Evolutionary conservation across 1,284 basidiomycete species (phyloP), one percentile per base, ranked within the genome.

Genomic region (Cutaneotrichosporon sp.): DNA sequence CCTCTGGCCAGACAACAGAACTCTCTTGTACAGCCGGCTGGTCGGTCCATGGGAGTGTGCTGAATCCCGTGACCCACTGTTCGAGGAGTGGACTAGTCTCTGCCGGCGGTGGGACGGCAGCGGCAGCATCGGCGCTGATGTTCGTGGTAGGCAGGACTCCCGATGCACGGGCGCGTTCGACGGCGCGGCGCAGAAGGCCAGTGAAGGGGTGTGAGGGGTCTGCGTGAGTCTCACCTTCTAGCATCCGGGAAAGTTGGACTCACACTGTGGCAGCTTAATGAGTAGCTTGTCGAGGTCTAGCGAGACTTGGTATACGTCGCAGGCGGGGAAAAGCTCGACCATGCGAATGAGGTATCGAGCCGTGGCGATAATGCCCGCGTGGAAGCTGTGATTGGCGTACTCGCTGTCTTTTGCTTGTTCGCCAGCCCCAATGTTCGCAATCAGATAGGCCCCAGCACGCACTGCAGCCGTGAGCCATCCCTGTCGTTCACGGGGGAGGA

Each of bases 281-380:
- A 65, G 57, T 0, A 65, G 60, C 46, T 57, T 62, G 52, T 68
- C 66, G 16, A 70, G 60, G 56, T 70, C 64, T 18, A 58, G 36
- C 49, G 63, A 63, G 31, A 68, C 59, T 36, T 68, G 62, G 50
- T 60, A 36, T 13, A 62, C 38, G 50, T 68, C 65, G 40, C 62
- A 63, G 3, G 52, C 65, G 6, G 69, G 69, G 3, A 66, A 42
- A 18, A 70, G 58, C 14, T 56, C 61, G 5, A 60, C 61, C 56
- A 68, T 64, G 31, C 66, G 62, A 30, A 70, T 65, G 14, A 70
- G 65, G 38, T 65, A 66, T 7, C 65, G 62, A 0, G 69, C 60
- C 31, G 61, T 65, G 9, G 65, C 56, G 16, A 67, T 61, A 46
- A 68, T 63, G 9, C 58, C 69, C 9, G 66, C 51, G 56, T 65